Conservation (phyloP, 2,329 filamentous ascomycete species). For the Cercospora citrullina region DNA sequence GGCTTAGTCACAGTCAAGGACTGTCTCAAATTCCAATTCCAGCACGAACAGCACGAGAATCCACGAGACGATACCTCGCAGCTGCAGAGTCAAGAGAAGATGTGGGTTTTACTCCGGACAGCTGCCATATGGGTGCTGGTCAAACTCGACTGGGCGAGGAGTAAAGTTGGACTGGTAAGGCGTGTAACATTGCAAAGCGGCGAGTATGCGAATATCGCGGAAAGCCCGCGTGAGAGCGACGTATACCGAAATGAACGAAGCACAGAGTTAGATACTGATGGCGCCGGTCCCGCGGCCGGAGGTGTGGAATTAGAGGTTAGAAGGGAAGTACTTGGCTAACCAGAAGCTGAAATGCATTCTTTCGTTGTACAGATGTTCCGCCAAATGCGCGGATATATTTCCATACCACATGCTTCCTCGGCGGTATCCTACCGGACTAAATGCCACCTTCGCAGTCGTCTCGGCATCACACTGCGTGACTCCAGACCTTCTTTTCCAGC, state of each 20-base stretch:
- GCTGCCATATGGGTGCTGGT: conserved; percentile 34
- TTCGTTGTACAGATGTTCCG: neutral
- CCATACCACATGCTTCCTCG: neutral
- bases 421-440: neutral
- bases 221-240: conserved; percentile 10
- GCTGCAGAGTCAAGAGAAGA: conserved; percentile 60
- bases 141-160: conserved; percentile 25
- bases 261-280: conserved; percentile 20
- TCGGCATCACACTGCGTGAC: neutral
- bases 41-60: conserved; percentile 83
- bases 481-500: neutral
- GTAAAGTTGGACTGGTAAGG: conserved; percentile 9
- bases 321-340: conserved; percentile 17
- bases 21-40: conserved; percentile 96
- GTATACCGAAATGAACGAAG: conserved; percentile 1
- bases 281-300: conserved; percentile 23
- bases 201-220: conserved; percentile 11
- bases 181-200: conserved; percentile 30
- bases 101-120: conserved; percentile 55
- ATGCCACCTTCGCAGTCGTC: neutral
- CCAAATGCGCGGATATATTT: neutral
- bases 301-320: conserved; percentile 44
- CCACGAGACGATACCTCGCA: conserved; percentile 59
- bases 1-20: conserved; percentile 96
- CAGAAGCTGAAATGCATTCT: neutral